A percentile compares a stretch with the other conserved stretches of the same genome.
phyloP scores from a whole-genome alignment of 116 monocot species.

The Phalaenopsis hybrid region DNA sequence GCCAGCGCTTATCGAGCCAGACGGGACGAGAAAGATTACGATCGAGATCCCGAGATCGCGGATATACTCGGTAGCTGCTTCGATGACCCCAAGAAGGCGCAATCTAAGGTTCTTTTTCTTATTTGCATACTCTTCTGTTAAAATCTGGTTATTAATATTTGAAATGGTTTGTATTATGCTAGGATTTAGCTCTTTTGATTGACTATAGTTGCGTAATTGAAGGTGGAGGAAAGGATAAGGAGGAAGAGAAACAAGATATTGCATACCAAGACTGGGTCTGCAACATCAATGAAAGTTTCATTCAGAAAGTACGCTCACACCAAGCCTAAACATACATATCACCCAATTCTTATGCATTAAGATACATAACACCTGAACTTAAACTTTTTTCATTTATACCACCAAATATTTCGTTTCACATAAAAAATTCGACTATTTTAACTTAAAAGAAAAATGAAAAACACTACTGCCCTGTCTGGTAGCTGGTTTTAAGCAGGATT shows the following conservation, averaged over 20 bases:
- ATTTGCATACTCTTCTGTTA: neutral
- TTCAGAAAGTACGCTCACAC: slow-evolving; percentile 66
- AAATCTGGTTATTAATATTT: neutral
- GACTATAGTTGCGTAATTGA: neutral
- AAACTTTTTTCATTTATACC: too few relatives aligned
- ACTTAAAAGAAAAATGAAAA: too few relatives aligned
- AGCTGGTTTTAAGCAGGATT: too few relatives aligned
- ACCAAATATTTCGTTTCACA: too few relatives aligned
- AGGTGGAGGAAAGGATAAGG: slow-evolving; percentile 86
- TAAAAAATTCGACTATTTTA: too few relatives aligned
- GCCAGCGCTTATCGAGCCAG: slow-evolving; percentile 20
- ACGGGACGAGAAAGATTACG: slow-evolving; percentile 53
- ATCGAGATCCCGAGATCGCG: slow-evolving; percentile 76
- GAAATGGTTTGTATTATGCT: neutral
- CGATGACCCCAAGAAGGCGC: slow-evolving; percentile 81
- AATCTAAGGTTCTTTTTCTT: slow-evolving; percentile 36
- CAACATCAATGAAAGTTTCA: slow-evolving; percentile 54
- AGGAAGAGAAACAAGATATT: slow-evolving; percentile 79
- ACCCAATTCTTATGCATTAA: too few relatives aligned
- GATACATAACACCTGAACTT: too few relatives aligned
- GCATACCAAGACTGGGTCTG: slow-evolving; percentile 73
- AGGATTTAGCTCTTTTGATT: neutral
- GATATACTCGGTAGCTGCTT: slow-evolving; percentile 71
- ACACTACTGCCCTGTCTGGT: too few relatives aligned
- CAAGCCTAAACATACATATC: neutral